A percentile compares a stretch with the other conserved stretches of the same genome.
Conservation (phyloP, 208 protist species). For the Endotrypanum monterogeii region DNA sequence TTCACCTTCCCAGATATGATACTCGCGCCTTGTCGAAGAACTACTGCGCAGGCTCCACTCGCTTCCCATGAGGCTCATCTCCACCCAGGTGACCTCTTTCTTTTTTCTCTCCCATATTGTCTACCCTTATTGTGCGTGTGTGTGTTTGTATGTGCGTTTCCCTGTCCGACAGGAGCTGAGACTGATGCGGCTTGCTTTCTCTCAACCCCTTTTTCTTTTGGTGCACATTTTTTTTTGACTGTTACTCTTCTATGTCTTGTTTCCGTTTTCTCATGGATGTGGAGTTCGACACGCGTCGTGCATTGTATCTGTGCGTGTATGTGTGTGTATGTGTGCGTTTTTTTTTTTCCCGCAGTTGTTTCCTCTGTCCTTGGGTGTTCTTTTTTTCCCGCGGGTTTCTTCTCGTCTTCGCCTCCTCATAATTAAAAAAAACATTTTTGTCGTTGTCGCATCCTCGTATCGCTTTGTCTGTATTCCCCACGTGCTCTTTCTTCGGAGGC, state of each 20-base stretch:
- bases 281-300: not conserved
- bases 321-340: not conserved
- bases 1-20: not conserved
- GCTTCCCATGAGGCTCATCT: not conserved
- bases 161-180: not conserved
- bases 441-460: constrained; percentile 2
- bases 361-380: not conserved
- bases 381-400: constrained; percentile 6
- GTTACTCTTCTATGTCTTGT: not conserved
- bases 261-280: not conserved
- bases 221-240: not conserved
- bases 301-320: not conserved
- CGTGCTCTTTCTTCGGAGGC: not conserved
- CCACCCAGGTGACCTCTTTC: not conserved
- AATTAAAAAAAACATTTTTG: too few species aligned
- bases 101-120: not conserved
- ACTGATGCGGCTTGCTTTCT: not conserved
- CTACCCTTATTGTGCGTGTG: not conserved
- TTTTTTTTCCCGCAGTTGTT: constrained; percentile 12
- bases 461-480: not conserved
- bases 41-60: not conserved
- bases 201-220: not conserved
- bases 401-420: not conserved
- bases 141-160: not conserved
- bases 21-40: not conserved